Evolutionary conservation across 2,329 filamentous ascomycete species (phyloP), one percentile per base, ranked within the genome.

Genomic region (Ophiostoma montium): DNA sequence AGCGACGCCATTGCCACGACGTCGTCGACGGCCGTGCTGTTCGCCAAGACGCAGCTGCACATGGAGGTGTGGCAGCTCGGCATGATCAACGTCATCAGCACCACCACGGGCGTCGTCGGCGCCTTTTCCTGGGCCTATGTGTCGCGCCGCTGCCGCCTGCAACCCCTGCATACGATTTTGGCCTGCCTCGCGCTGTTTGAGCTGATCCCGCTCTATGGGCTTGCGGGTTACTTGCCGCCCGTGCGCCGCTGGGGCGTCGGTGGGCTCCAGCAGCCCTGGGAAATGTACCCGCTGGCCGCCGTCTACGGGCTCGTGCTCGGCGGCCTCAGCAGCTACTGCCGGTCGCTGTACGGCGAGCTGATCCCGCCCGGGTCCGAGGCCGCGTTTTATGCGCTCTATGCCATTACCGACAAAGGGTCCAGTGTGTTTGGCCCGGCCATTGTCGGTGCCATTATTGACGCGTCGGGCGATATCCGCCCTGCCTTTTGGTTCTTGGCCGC

Each of bases 371-470:
- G 92, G 4, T 94, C 84, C 30, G 92, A 98, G 65, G 89, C 92
- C 0, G 89, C 90, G 0, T 98, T 98, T 61, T 98, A 94, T 62
- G 89, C 90, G 0, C 71, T 98, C 2, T 98, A 96, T 61, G 92
- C 92, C 33, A 95, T 96, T 55, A 96, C 92, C 2, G 92, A 98
- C 63, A 98, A 98, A 65, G 89, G 90, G 1, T 92, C 85, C 19
- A 94, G 86, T 61, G 73, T 96, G 2, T 95, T 98, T 63, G 92
- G 92, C 0, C 92, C 92, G 0, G 84, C 87, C 0, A 90, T 98
- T 61, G 92, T 98, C 0, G 92, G 89, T 1, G 79, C 81, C 12
- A 95, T 98, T 55, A 95, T 92, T 12, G 89, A 96, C 64, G 77
- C 70, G 46, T 83, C 82, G 27, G 85, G 85, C 5, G 81, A 85